Percentiles rank a stretch among this genome's conserved stretches.
phyloP scores from a whole-genome alignment of 768 basidiomycete genomes.

The Collybia nuda region DNA sequence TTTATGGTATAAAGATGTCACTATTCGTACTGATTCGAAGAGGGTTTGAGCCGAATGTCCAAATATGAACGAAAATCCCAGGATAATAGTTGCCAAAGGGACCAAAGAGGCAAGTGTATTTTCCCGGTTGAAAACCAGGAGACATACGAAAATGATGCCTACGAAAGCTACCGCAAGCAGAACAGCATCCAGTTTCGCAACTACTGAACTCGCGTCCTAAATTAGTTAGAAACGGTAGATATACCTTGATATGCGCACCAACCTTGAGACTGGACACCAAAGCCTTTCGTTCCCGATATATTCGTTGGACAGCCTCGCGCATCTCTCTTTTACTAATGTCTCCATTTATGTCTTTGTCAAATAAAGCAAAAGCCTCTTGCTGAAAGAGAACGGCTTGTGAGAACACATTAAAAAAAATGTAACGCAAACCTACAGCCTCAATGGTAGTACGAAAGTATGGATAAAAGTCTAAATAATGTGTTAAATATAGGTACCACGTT shows the following conservation, averaged over 20 bases:
- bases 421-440: constrained; percentile 58
- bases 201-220: constrained; percentile 70
- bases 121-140: constrained; percentile 72
- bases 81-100: constrained; percentile 75
- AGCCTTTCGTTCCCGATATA: constrained; percentile 76
- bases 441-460: constrained; percentile 71
- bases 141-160: constrained; percentile 62
- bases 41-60: constrained; percentile 78
- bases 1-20: not conserved
- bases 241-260: constrained; percentile 6
- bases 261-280: constrained; percentile 72
- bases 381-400: constrained; percentile 19
- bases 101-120: constrained; percentile 73
- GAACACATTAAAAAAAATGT: constrained; percentile 2
- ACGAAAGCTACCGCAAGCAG: constrained; percentile 58
- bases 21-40: constrained; percentile 65
- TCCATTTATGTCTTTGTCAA: constrained; percentile 83
- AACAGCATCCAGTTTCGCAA: constrained; percentile 79
- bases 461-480: constrained; percentile 56
- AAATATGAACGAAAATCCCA: constrained; percentile 85
- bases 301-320: constrained; percentile 79
- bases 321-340: constrained; percentile 78
- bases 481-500: not conserved
- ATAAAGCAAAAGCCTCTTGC: constrained; percentile 68
- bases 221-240: not conserved